Percentiles rank a stretch among this genome's conserved stretches.
Evolutionary conservation across 2,329 filamentous ascomycete genomes (phyloP).

Genomic region (Dothiorella sarmentorum): DNA sequence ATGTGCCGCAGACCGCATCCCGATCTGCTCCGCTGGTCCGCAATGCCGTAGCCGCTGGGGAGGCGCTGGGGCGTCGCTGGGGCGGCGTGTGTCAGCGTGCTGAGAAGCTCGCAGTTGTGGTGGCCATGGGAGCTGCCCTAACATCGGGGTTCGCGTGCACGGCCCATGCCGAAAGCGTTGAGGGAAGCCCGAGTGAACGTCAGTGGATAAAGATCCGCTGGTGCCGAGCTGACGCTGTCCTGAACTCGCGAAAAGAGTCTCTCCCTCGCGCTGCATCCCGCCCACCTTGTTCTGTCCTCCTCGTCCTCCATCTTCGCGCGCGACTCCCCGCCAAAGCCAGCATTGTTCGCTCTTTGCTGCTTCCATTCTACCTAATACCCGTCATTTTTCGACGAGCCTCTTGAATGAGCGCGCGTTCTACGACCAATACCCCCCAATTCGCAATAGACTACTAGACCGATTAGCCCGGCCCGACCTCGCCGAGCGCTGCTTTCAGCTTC

Average conservation of each 20-base stretch:
- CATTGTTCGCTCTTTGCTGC: not conserved
- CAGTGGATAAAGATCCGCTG: not conserved
- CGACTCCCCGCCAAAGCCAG: not conserved
- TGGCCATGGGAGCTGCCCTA: too few relatives aligned
- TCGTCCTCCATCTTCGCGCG: not conserved
- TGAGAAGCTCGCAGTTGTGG: too few relatives aligned
- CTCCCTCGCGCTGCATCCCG: not conserved
- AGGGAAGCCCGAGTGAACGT: too few relatives aligned
- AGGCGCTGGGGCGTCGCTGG: not conserved
- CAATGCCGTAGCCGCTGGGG: too few relatives aligned
- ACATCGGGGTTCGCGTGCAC: too few relatives aligned
- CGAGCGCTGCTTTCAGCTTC: not conserved
- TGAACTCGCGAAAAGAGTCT: not conserved
- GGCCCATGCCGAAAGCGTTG: too few relatives aligned
- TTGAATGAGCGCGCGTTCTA: not conserved
- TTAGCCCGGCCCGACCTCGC: not conserved
- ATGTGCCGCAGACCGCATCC: not conserved
- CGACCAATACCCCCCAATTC: not conserved
- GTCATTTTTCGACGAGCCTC: not conserved
- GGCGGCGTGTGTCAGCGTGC: too few relatives aligned
- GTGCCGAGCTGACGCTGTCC: not conserved
- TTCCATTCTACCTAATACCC: not conserved
- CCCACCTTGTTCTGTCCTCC: not conserved
- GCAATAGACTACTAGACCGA: not conserved
- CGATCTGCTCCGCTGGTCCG: not conserved